Percentiles rank a stretch among this genome's conserved stretches.
phyloP scores from a whole-genome alignment of 495 filamentous ascomycete species.

The Cercophora samala region DNA sequence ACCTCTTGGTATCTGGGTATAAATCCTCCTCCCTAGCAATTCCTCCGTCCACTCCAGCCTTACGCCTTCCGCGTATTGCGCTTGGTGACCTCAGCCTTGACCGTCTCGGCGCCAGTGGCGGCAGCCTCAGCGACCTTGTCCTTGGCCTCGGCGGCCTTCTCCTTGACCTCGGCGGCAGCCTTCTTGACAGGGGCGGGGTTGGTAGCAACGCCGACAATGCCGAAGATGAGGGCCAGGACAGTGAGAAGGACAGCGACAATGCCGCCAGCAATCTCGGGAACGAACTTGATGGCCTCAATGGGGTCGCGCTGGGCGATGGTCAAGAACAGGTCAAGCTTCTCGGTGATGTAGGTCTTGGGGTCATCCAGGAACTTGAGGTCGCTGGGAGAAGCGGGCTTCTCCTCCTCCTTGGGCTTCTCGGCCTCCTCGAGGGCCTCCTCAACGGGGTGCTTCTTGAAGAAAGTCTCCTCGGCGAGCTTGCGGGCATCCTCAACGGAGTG shows the following conservation, averaged over 20 bases:
- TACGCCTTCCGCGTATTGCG: conserved; percentile 48
- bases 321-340: conserved; percentile 88
- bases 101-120: conserved; percentile 61
- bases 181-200: conserved; percentile 50
- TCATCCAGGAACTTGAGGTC: conserved; percentile 91
- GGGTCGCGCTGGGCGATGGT: conserved; percentile 84
- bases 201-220: conserved; percentile 43
- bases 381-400: conserved; percentile 57
- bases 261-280: conserved; percentile 85
- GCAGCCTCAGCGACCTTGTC: conserved; percentile 74
- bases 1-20: conserved; percentile 17
- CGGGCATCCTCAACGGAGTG: conserved; percentile 93
- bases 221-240: conserved; percentile 64
- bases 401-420: conserved; percentile 72
- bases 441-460: conserved; percentile 82
- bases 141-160: conserved; percentile 66
- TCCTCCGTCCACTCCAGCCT: conserved; percentile 5
- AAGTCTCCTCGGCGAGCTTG: conserved; percentile 87
- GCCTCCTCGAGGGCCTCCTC: conserved; percentile 83
- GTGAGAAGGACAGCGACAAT: conserved; percentile 65
- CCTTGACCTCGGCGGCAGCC: conserved; percentile 67
- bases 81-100: conserved; percentile 60
- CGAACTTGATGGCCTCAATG: conserved; percentile 81
- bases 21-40: conserved; percentile 11
- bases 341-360: conserved; percentile 81